Conservation (phyloP, 805 yeast genomes). For the Cyberlindnera mycetangii region DNA sequence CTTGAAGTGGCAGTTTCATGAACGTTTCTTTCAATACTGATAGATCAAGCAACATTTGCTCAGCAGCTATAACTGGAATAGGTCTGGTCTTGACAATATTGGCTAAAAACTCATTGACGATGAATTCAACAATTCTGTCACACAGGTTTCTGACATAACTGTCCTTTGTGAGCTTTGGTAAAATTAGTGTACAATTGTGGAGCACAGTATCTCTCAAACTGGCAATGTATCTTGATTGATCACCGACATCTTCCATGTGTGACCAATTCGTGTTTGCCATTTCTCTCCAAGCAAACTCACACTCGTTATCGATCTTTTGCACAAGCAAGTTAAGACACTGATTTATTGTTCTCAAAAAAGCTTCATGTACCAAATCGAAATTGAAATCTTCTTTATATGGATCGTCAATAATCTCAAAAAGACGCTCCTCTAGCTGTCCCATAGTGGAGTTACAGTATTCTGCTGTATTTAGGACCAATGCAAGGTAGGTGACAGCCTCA, state of each 20-base stretch:
- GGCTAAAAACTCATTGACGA: constrained; percentile 52
- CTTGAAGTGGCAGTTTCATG: constrained; percentile 21
- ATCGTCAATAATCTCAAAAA: constrained; percentile 41
- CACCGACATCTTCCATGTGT: constrained; percentile 58
- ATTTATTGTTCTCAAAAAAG: constrained; percentile 56
- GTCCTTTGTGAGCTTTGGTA: constrained; percentile 63
- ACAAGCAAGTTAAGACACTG: constrained; percentile 54
- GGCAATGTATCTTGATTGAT: constrained; percentile 65
- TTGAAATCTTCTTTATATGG: constrained; percentile 39
- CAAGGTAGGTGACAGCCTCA: constrained; percentile 64
- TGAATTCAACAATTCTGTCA: constrained; percentile 69
- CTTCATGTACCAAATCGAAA: constrained; percentile 55
- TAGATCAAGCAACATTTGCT: constrained; percentile 76
- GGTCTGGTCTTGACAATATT: constrained; percentile 65
- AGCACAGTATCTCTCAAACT: constrained; percentile 50
- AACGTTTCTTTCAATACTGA: constrained; percentile 59
- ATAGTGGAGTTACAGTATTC: constrained; percentile 83
- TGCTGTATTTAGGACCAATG: constrained; percentile 80
- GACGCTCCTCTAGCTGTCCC: constrained; percentile 68
- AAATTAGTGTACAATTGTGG: constrained; percentile 43
- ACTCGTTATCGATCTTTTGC: constrained; percentile 54
- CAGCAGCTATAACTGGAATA: constrained; percentile 64
- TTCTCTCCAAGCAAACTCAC: constrained; percentile 78
- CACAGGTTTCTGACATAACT: constrained; percentile 69
- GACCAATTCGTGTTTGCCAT: constrained; percentile 77